Base-by-base conservation (phyloP, 129 eudicot genomes). In the Pulicaria dysenterica region DNA sequence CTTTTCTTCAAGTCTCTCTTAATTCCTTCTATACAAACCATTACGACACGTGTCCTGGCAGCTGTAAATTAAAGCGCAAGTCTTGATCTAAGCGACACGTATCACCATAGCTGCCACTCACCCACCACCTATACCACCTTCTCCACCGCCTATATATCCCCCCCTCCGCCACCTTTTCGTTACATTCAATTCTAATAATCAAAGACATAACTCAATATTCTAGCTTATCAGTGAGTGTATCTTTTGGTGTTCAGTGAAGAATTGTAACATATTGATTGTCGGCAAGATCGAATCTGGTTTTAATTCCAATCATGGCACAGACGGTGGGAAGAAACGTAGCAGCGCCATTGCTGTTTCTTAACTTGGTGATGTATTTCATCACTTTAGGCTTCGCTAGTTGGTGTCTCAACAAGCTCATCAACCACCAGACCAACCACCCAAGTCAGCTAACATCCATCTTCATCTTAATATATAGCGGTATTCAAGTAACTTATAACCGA, bases 291-390 rank as follows among this genome's bases (percentile, higher is more conserved):
- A 73, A 73, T 73, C 41, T 47, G 4, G 58, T 10, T 59, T 11
- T 13, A 24, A 24, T 5, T 45, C 5, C 5, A 42, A 74, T 74
- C 45, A 86, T 85, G 91, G 96, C 91, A 34, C 71, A 77, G 39
- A 85, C 92, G 14, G 83, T 87, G 47, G 96, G 95, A 37, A 83
- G 91, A 50, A 92, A 80, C 75, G 5, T 92, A 19, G 95, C 98
- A 43, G 98, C 89, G 36, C 98, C 98, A 58, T 83, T 92, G 89
- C 70, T 89, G 95, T 86, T 92, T 50, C 56, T 92, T 13, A 92
- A 92, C 80, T 67, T 92, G 88, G 77, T 89, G 16, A 81, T 92
- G 95, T 89, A 85, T 43, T 73, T 83, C 3, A 82, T 92, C 38
- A 89, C 89, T 17, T 64, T 92, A 66, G 96, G 96, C 15, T 92